Conservation (phyloP, 768 basidiomycete species). For the Pisolithus albus region DNA sequence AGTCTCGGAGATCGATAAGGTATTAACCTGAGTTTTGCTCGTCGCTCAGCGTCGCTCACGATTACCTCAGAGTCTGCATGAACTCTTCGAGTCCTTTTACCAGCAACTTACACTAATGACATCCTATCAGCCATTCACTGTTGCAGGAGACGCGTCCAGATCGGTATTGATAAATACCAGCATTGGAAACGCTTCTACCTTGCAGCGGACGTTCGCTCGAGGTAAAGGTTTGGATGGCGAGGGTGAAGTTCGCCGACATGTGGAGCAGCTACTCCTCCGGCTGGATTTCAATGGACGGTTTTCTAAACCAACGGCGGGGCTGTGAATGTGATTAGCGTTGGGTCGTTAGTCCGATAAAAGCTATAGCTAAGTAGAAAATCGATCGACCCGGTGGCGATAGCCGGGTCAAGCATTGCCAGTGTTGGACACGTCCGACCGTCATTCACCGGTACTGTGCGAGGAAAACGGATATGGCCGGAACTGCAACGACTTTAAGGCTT, state of each 20-base stretch:
- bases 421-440: background rate
- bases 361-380: background rate
- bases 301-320: conserved; percentile 37
- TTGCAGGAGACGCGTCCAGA: conserved; percentile 62
- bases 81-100: conserved; percentile 68
- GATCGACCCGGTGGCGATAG: conserved; percentile 1
- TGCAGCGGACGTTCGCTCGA: conserved; percentile 46
- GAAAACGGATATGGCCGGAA: conserved; percentile 23
- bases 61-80: conserved; percentile 53
- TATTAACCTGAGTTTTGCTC: conserved; percentile 17
- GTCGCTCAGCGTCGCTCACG: background rate
- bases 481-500: conserved; percentile 36
- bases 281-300: conserved; percentile 81
- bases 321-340: conserved; percentile 12
- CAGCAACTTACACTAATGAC: conserved; percentile 72
- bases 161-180: conserved; percentile 55
- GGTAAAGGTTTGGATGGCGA: conserved; percentile 51
- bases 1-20: conserved; percentile 76
- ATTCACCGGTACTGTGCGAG: background rate
- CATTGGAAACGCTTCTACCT: conserved; percentile 40
- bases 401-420: background rate
- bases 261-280: conserved; percentile 75
- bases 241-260: conserved; percentile 67
- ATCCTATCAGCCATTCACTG: conserved; percentile 63
- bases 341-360: background rate